phyloP scores from a whole-genome alignment of 495 filamentous ascomycete genomes.

The Immersiella caudata region DNA sequence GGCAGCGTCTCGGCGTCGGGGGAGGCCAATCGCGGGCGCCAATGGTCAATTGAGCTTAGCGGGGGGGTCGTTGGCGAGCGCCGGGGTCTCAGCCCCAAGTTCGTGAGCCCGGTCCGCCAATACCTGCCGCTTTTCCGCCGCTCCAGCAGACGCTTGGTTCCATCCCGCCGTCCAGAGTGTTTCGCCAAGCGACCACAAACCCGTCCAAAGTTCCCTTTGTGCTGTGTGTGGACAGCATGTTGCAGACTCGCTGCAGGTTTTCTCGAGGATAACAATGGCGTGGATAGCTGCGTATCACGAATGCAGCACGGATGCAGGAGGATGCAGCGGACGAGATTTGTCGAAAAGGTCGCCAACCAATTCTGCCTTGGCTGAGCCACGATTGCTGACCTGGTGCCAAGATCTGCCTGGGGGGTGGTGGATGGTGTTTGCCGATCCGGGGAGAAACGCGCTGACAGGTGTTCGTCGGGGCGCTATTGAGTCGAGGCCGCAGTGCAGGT shows the following conservation, averaged over 20 bases:
- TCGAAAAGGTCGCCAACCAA: background rate
- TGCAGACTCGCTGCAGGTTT: background rate
- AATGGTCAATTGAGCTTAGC: background rate
- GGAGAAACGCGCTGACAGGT: background rate
- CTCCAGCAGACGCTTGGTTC: background rate
- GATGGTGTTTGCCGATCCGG: background rate
- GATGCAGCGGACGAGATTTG: background rate
- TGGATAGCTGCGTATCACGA: background rate
- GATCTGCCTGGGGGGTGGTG: background rate
- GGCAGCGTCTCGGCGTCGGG: background rate
- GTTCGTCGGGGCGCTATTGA: background rate
- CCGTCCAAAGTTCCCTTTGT: background rate
- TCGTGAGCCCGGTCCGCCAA: conserved; percentile 8
- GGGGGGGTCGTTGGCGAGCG: background rate
- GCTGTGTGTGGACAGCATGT: background rate
- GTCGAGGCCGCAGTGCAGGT: background rate
- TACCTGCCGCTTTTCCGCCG: background rate
- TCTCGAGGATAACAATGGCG: background rate
- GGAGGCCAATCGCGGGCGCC: conserved; percentile 2
- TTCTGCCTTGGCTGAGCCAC: background rate
- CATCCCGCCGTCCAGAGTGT: background rate
- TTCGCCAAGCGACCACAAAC: conserved; percentile 12
- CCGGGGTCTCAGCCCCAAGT: conserved; percentile 1
- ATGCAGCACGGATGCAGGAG: background rate
- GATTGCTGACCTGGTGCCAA: background rate